Base-by-base conservation (phyloP, 2,329 filamentous ascomycete genomes). In the Hyphodiscus sp. region DNA sequence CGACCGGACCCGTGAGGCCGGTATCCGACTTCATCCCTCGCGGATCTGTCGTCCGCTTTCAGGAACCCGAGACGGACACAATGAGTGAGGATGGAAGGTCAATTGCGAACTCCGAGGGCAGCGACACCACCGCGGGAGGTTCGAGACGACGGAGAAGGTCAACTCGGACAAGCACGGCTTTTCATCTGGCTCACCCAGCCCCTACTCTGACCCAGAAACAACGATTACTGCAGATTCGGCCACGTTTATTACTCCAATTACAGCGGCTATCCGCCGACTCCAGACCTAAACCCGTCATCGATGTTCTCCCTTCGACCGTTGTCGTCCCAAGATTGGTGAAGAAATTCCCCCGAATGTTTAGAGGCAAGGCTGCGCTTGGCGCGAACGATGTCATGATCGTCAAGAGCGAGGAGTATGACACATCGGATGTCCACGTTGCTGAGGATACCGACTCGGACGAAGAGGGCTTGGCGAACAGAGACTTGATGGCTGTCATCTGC, bases 371-470 rank as follows among this genome's bases (percentile, higher is more conserved):
- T 45, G 77, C 82, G 51, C 72, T 91, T 3, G 81, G 84, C 30
- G 76, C 80, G 20, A 81, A 86, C 58, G 87, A 91, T 67, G 73
- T 91, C 13, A 77, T 91, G 53, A 69, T 92, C 45, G 77, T 91
- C 29, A 81, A 79, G 61, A 87, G 85, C 52, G 86, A 89, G 60
- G 79, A 86, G 58, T 90, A 89, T 65, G 72, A 70, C 51, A 60
- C 54, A 54, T 60, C 60, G 18, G 52, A 67, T 50, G 83, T 87
- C 55, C 76, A 82, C 58, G 50, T 60, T 50, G 81, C 85, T 56
- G 79, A 86, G 58, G 65, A 62, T 18, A 73, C 73, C 9, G 75
- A 79, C 9, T 72, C 71, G 19, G 75, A 79, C 58, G 76, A 79
- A 42, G 76, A 80, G 50, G 69, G 73, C 15, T 68, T 75, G 45